Evolutionary conservation across 202 grass and related monocot species (phyloP).

Genomic region (Cymbopogon flexuosus): DNA sequence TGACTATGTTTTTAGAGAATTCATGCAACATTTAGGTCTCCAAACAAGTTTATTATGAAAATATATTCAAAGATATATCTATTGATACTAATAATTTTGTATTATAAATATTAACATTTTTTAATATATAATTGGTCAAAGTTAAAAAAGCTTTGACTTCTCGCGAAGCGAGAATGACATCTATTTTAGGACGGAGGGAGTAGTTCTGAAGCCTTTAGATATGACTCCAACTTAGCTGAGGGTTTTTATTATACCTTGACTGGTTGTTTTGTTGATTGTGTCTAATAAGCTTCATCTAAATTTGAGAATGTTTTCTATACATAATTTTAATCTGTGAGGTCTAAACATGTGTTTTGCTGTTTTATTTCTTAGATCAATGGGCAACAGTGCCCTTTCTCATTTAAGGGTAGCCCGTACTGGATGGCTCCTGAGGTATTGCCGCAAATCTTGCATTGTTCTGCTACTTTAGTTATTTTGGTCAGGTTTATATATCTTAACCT

Average conservation of each 20-base stretch:
- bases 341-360: slow-evolving; percentile 32
- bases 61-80: no score
- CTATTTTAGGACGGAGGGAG: no score
- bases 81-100: no score
- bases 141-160: no score
- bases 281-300: slow-evolving; percentile 20
- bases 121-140: no score
- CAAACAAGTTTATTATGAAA: no score
- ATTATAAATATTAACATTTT: no score
- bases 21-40: no score
- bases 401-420: slow-evolving; percentile 98
- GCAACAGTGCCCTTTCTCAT: slow-evolving; percentile 83
- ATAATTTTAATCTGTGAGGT: neutral
- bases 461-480: slow-evolving; percentile 23
- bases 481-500: slow-evolving; percentile 16
- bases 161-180: no score
- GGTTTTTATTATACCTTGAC: slow-evolving; percentile 8
- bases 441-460: slow-evolving; percentile 1
- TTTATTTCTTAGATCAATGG: slow-evolving; percentile 80
- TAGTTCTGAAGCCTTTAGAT: neutral
- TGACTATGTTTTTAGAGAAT: no score
- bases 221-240: neutral
- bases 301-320: neutral
- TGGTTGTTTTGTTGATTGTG: slow-evolving; percentile 15
- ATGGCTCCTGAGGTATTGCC: slow-evolving; percentile 97